These are phyloP conservation scores for Calonectria hongkongensis DNA, from an alignment of 2,329 filamentous ascomycete genomes.

Conservation along the genomic window DNA sequence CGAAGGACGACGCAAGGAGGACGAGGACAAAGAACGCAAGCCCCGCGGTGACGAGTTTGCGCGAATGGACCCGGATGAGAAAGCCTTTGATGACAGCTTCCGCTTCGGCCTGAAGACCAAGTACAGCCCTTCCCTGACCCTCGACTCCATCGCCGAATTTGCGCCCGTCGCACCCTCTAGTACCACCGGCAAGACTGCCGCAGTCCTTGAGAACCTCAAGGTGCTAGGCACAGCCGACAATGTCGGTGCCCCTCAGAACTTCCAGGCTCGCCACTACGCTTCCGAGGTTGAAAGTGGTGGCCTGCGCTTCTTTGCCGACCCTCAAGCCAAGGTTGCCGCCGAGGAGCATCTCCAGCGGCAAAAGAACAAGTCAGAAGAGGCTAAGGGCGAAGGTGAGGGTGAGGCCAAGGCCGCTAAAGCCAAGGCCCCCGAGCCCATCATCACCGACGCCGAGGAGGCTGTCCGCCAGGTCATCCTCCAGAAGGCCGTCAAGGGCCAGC, in stretches of 20 bases:
- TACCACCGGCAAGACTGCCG: constrained; percentile 55
- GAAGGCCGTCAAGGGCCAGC: constrained; percentile 59
- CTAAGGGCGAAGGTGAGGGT: constrained; percentile 44
- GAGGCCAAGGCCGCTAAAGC: constrained; percentile 25
- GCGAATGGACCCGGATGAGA: constrained; percentile 57
- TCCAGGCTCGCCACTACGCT: constrained; percentile 58
- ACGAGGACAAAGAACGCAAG: constrained; percentile 52
- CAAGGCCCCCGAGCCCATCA: constrained; percentile 49
- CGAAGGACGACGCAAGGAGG: constrained; percentile 47
- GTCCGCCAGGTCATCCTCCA: constrained; percentile 59
- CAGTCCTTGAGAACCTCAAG: constrained; percentile 61
- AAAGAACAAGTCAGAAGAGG: constrained; percentile 48
- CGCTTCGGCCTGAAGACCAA: constrained; percentile 58
- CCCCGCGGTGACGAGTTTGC: constrained; percentile 52
- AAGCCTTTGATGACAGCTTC: constrained; percentile 60
- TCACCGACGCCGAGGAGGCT: constrained; percentile 59
- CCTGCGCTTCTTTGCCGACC: constrained; percentile 53
- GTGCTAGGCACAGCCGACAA: constrained; percentile 60
- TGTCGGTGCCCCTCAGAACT: constrained; percentile 56
- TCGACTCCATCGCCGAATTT: constrained; percentile 56
- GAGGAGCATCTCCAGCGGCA: constrained; percentile 58
- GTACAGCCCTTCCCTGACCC: constrained; percentile 60
- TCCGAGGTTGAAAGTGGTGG: constrained; percentile 55
- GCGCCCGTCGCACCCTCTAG: constrained; percentile 57
- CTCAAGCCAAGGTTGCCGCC: constrained; percentile 54